Base-by-base conservation (phyloP, 805 yeast species). In the Candida suzukii region DNA sequence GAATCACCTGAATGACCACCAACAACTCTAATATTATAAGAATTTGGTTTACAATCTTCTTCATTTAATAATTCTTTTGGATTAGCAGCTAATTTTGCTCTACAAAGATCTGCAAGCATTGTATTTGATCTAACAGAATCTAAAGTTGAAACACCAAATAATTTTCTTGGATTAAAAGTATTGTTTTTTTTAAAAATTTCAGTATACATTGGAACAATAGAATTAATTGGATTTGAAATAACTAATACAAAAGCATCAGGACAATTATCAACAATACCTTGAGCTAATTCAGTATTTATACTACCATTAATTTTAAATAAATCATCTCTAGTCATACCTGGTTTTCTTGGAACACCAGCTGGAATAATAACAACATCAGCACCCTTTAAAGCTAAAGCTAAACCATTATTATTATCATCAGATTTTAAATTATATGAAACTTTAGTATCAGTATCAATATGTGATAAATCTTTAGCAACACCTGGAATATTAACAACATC, bases 241-340 rank as follows among this genome's bases (percentile, higher is more conserved):
- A 90, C 76, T 56, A 87, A 71, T 17, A 87, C 78, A 52, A 82
- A 78, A 1, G 95, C 93, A 50, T 76, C 70, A 46, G 93, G 90
- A 42, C 86, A 78, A 58, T 60, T 53, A 49, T 68, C 68, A 38
- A 95, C 93, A 53, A 88, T 79, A 13, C 86, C 87, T 50, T 75
- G 76, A 30, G 91, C 83, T 46, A 88, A 68, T 46, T 75, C 78
- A 48, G 76, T 74, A 46, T 88, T 82, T 59, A 88, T 88, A 28
- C 82, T 77, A 8, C 77, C 76, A 33, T 43, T 43, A 21, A 50
- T 76, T 74, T 86, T 83, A 81, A 90, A 90, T 57, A 90, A 74
- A 63, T 90, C 97, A 65, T 90, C 97, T 75, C 97, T 85, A 60
- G 96, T 87, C 97, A 90, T 90, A 67, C 97, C 97, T 53, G 97